A percentile compares a stretch with the other conserved stretches of the same genome.
Conservation (phyloP, 169 alveolate species). For the Plasmodium coatneyi region DNA sequence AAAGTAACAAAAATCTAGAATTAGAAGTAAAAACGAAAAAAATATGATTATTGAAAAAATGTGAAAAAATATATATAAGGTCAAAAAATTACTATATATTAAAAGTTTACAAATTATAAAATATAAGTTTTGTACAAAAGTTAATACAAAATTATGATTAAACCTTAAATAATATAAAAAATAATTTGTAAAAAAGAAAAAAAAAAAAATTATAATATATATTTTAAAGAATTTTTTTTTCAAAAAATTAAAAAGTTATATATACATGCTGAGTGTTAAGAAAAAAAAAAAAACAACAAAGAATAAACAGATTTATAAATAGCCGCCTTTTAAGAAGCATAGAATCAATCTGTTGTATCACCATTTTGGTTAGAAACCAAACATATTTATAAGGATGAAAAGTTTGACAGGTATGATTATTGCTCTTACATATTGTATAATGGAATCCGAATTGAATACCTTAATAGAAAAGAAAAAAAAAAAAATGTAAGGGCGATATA, state of each 20-base stretch:
- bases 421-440: neutral
- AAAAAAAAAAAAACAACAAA: no score
- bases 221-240: no score
- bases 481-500: neutral
- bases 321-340: neutral
- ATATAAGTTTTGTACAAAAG: neutral
- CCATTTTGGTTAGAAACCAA: neutral
- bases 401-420: neutral
- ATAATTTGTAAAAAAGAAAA: neutral
- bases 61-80: neutral
- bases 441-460: neutral
- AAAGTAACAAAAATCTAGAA: neutral
- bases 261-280: neutral
- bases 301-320: neutral
- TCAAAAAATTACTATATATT: no score
- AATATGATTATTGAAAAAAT: neutral
- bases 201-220: neutral
- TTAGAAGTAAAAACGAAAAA: neutral
- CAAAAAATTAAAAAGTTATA: no score
- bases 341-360: neutral
- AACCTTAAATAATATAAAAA: neutral
- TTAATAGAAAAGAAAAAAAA: no score
- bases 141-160: neutral
- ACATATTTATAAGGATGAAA: neutral
- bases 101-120: neutral